Evolutionary conservation across 805 yeast genomes (phyloP), one percentile per base, ranked within the genome.

Genomic region (Metschnikowia borealis): DNA sequence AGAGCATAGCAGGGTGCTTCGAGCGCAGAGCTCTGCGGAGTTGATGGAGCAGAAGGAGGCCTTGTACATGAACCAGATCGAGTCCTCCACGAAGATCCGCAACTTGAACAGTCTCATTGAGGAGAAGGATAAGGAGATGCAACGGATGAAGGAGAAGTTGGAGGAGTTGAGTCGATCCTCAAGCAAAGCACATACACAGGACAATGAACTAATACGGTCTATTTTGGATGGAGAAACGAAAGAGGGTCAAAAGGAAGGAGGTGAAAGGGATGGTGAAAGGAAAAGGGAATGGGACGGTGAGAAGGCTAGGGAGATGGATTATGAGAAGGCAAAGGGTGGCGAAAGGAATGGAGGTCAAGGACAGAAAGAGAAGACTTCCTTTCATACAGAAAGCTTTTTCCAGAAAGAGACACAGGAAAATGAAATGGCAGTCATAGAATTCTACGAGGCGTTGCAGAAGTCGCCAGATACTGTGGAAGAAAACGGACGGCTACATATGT

Each of bases 401-500:
- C n/a, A 42, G 5, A 20, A 20, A 5, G 23, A 21, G 29, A n/a
- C 29, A 5, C 18, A 20, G 13, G 26, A 42, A 13, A 32, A 33
- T 14, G 45, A 42, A 21, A 33, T 10, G 18, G 45, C 20, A 36
- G 46, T 36, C 33, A 44, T 44, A n/a, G 26, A 34, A 13, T 36
- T 44, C 34, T 35, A 44, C 40, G 46, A 44, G 39, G 34, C 40
- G 15, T 36, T 44, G 17, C 46, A 44, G 40, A 36, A 15, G 18
- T 34, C 46, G 2, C 40, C 46, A 11, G 33, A 13, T 15, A 44
- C 46, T 14, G 40, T 44, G 40, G 46, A 35, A 15, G 39, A 21
- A 13, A 11, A 26, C 18, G 46, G 46, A 14, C 39, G 26, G 34
- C 46, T 44, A 10, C 46, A 23, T 17, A 34, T 44, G 33, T 35